phyloP scores from a whole-genome alignment of 1,284 basidiomycete genomes.

The Cutaneotrichosporon sp. region DNA sequence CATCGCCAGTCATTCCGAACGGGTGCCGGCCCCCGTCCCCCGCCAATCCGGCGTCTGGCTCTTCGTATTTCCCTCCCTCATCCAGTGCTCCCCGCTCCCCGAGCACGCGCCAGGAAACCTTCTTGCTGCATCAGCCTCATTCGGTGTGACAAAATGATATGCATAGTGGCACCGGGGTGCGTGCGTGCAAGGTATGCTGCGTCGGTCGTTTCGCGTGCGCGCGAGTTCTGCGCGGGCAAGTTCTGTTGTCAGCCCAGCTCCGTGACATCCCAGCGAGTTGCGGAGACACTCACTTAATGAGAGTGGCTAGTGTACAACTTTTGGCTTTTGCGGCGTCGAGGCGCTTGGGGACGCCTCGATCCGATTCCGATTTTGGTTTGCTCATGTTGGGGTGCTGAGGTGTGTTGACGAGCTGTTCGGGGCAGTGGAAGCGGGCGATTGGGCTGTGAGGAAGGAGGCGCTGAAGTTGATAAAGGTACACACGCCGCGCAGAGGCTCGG shows the following conservation, averaged over 20 bases:
- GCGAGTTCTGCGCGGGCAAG: background rate
- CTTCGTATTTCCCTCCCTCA: background rate
- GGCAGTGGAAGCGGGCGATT: background rate
- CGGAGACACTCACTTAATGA: background rate
- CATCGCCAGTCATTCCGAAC: background rate
- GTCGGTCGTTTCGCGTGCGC: background rate
- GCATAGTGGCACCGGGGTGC: constrained; percentile 1
- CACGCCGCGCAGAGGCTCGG: background rate
- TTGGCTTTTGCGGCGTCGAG: background rate
- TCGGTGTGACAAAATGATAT: background rate
- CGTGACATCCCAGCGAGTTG: too few species aligned
- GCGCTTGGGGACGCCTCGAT: background rate
- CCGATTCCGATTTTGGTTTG: background rate
- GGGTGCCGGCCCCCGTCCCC: background rate
- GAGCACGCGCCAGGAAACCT: background rate
- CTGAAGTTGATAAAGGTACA: background rate
- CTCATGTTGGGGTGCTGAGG: background rate
- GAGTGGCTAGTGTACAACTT: background rate
- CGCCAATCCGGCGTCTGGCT: too few species aligned
- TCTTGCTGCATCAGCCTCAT: background rate
- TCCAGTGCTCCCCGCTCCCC: background rate
- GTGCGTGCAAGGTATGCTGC: constrained; percentile 1
- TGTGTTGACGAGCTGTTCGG: background rate
- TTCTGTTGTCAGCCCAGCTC: background rate
- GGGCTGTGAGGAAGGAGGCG: background rate